Evolutionary conservation across 495 filamentous ascomycete species (phyloP), one percentile per base, ranked within the genome.

Genomic region (Aspergillus bertholletiae): DNA sequence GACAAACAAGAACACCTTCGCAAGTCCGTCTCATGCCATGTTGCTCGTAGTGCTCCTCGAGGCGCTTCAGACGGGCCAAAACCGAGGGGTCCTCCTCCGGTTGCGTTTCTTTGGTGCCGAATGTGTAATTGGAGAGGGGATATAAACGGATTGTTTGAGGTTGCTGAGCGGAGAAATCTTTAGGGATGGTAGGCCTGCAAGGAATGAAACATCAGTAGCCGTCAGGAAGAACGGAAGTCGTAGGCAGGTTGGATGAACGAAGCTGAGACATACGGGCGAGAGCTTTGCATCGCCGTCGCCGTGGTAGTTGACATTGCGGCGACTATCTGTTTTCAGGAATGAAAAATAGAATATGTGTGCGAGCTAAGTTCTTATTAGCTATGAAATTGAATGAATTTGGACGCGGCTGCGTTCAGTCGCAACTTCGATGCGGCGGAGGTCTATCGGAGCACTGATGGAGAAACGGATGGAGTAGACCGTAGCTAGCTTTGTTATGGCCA

Each of bases 11-110:
- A 53, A 98, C 85, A 53, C 94, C 94, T 74, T 98, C 94, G 69
- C 93, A 96, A 6, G 94, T 97, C 5, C 94, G 84, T 34, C 94
- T 86, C 94, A 98, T 97, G 57, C 94, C 94, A 77, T 97, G 84
- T 40, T 84, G 75, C 9, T 84, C 80, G 73, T 97, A 98, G 73
- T 98, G 92, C 61, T 97, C 91, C 66, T 97, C 91, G 12, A 98
- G 81, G 6, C 94, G 83, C 72, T 92, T 90, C 46, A 98, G 82
- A 5, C 94, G 90, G 26, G 93, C 92, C 45, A 95, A 79, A 7
- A 98, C 94, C 3, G 90, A 96, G 3, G 92, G 92, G 66, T 98
- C 94, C 71, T 98, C 94, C 72, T 98, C 94, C 2, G 94, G 94
- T 70, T 98, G 94, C 9, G 86, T 93, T 75, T 97, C 94, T 73